Evolutionary conservation across 2,329 filamentous ascomycete species (phyloP).

Genomic region (Rosellinia necatrix): DNA sequence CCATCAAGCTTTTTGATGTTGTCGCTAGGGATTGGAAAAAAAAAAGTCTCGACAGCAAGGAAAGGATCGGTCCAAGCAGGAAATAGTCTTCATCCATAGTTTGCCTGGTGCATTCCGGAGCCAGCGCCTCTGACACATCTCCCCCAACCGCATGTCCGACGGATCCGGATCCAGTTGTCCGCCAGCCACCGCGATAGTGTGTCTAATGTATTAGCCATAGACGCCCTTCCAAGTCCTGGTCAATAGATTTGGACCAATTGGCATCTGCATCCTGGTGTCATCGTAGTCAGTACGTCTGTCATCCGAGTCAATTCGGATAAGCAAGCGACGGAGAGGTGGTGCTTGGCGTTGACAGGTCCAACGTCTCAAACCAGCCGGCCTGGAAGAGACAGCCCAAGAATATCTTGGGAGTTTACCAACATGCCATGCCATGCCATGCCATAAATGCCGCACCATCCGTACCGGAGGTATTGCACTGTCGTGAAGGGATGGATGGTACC

Average conservation of each 20-base stretch:
- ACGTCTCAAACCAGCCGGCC: not conserved
- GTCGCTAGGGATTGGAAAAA: not conserved
- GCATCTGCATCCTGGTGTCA: too few species aligned
- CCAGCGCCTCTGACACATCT: slow-evolving; percentile 14
- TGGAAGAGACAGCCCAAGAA: not conserved
- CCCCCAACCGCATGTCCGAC: slow-evolving; percentile 29
- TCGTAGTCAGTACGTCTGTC: too few species aligned
- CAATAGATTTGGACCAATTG: too few species aligned
- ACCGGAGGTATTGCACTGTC: not conserved
- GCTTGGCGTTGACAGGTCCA: too few species aligned
- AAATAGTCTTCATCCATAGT: slow-evolving; percentile 4
- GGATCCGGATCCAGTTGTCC: not conserved
- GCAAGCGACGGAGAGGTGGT: too few species aligned
- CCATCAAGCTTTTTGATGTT: not conserved
- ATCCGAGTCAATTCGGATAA: too few species aligned
- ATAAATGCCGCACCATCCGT: slow-evolving; percentile 1
- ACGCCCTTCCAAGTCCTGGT: too few species aligned
- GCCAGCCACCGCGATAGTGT: not conserved
- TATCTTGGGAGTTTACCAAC: not conserved
- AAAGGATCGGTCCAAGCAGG: not conserved
- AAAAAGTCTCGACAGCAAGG: not conserved
- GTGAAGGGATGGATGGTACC: too few species aligned
- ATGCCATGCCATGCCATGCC: too few species aligned
- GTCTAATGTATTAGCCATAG: too few species aligned
- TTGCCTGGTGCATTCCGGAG: slow-evolving; percentile 13